These are phyloP conservation scores for Cytidiella melzeri DNA, from an alignment of 768 basidiomycete species.

Conservation along the genomic window DNA sequence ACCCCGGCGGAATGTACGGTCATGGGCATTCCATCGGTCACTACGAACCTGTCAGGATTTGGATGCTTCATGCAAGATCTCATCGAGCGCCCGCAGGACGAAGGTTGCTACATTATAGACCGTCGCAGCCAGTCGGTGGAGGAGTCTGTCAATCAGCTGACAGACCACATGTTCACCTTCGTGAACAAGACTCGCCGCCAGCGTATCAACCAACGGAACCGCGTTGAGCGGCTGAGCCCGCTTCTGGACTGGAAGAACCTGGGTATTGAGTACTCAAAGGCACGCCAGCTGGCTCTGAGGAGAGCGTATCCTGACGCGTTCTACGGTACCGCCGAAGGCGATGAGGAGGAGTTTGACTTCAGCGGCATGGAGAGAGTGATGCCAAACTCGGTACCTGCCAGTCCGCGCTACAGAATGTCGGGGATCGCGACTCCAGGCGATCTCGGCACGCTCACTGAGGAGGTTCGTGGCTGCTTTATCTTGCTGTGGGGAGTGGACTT, in stretches of 20 bases:
- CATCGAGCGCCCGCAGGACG: slow-evolving; percentile 89
- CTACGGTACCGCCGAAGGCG: slow-evolving; percentile 50
- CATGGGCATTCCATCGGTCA: slow-evolving; percentile 97
- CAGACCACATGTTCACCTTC: slow-evolving; percentile 71
- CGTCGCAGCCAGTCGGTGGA: slow-evolving; percentile 85
- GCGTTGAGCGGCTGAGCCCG: slow-evolving; percentile 90
- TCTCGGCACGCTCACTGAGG: slow-evolving; percentile 83
- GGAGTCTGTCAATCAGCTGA: slow-evolving; percentile 82
- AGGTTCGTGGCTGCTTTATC: slow-evolving; percentile 38
- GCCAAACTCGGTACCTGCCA: slow-evolving; percentile 78
- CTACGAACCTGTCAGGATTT: slow-evolving; percentile 96
- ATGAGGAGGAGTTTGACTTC: slow-evolving; percentile 50
- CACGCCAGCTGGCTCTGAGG: slow-evolving; percentile 83
- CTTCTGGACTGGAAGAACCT: slow-evolving; percentile 98
- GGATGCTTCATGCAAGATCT: slow-evolving; percentile 99
- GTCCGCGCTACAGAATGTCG: slow-evolving; percentile 66
- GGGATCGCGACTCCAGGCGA: slow-evolving; percentile 92
- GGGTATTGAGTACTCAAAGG: slow-evolving; percentile 95
- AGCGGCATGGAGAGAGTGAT: slow-evolving; percentile 62
- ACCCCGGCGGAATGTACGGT: slow-evolving; percentile 99
- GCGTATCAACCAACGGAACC: slow-evolving; percentile 97
- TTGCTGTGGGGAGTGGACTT: background rate
- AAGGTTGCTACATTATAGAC: slow-evolving; percentile 96
- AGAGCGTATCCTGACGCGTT: slow-evolving; percentile 96
- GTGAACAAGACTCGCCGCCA: slow-evolving; percentile 84